Percentiles rank a stretch among this genome's conserved stretches.
These are phyloP conservation scores for Tolypocladium guangdongense DNA, from an alignment of 2,329 filamentous ascomycete genomes.

Conservation along the genomic window DNA sequence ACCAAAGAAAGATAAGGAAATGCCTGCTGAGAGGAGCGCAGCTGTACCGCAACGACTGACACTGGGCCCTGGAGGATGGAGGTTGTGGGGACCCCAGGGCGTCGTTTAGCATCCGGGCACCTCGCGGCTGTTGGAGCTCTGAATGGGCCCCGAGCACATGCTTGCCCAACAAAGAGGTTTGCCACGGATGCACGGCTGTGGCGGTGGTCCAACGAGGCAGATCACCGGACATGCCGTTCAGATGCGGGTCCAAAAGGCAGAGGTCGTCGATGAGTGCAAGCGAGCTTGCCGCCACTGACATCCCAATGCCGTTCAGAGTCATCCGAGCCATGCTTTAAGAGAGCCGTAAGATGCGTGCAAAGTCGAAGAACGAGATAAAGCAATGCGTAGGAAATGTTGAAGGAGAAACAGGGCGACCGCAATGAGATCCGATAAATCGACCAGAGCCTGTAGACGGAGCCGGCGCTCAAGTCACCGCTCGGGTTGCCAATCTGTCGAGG, in stretches of 20 bases:
- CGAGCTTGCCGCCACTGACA: slow-evolving; percentile 4
- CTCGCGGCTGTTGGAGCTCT: slow-evolving; percentile 3
- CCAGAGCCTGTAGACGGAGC: slow-evolving; percentile 7
- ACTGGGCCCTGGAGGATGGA: slow-evolving; percentile 2
- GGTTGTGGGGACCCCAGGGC: background rate
- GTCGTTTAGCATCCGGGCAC: slow-evolving; percentile 3
- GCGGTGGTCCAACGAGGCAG: slow-evolving; percentile 9
- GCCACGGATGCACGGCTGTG: background rate
- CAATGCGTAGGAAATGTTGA: slow-evolving; percentile 22
- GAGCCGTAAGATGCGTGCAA: slow-evolving; percentile 26
- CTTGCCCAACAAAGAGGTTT: background rate
- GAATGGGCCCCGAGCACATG: background rate
- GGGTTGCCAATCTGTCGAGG: background rate
- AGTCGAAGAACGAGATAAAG: slow-evolving; percentile 33
- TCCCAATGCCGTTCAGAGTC: slow-evolving; percentile 10
- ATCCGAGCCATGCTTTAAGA: slow-evolving; percentile 29
- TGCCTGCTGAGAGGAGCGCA: slow-evolving; percentile 18
- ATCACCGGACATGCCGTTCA: slow-evolving; percentile 31
- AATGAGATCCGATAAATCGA: slow-evolving; percentile 8
- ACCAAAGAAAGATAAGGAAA: slow-evolving; percentile 19
- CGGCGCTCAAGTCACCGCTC: background rate
- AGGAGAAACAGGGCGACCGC: slow-evolving; percentile 12
- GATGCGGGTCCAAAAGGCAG: slow-evolving; percentile 12
- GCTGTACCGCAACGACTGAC: slow-evolving; percentile 27
- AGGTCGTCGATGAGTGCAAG: slow-evolving; percentile 4